phyloP scores from a whole-genome alignment of 2,329 filamentous ascomycete species.

The Coniochaeta hoffmannii region DNA sequence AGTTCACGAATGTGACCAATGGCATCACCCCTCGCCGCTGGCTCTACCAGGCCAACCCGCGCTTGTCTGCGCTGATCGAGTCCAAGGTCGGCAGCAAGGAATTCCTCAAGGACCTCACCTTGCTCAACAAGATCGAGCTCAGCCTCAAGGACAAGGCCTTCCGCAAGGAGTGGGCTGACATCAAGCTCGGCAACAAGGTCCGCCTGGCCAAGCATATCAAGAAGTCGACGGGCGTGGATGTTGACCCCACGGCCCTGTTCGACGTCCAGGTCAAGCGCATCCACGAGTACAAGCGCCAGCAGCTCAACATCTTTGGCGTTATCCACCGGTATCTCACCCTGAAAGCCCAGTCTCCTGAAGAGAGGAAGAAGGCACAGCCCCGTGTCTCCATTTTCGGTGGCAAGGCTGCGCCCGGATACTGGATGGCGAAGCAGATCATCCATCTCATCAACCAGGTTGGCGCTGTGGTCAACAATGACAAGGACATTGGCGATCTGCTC shows the following conservation, averaged over 20 bases:
- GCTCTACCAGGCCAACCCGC: conserved; percentile 95
- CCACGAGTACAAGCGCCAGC: conserved; percentile 98
- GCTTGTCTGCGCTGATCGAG: conserved; percentile 84
- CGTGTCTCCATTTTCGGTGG: conserved; percentile 95
- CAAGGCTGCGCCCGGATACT: conserved; percentile 96
- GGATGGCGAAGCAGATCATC: conserved; percentile 99
- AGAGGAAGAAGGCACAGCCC: conserved; percentile 78
- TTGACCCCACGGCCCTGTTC: conserved; percentile 84
- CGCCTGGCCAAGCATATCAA: conserved; percentile 89
- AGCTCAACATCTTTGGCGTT: conserved; percentile 97
- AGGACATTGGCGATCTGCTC: conserved; percentile 84
- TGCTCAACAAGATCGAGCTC: conserved; percentile 79
- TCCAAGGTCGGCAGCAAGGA: conserved; percentile 76
- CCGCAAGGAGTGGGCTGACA: conserved; percentile 89
- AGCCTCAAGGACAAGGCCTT: conserved; percentile 81
- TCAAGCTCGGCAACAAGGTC: conserved; percentile 95
- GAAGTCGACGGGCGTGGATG: conserved; percentile 65
- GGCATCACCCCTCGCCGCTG: conserved; percentile 93
- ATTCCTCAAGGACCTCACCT: conserved; percentile 85
- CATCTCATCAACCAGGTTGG: conserved; percentile 93
- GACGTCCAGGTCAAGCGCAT: conserved; percentile 99
- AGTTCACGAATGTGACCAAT: conserved; percentile 98
- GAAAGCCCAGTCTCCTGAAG: conserved; percentile 75
- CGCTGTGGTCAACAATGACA: conserved; percentile 82
- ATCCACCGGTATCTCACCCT: conserved; percentile 89